Percentiles rank a stretch among this genome's conserved stretches.
These are phyloP conservation scores for Rhizopogon rudus DNA, from an alignment of 768 basidiomycete genomes.

Conservation along the genomic window DNA sequence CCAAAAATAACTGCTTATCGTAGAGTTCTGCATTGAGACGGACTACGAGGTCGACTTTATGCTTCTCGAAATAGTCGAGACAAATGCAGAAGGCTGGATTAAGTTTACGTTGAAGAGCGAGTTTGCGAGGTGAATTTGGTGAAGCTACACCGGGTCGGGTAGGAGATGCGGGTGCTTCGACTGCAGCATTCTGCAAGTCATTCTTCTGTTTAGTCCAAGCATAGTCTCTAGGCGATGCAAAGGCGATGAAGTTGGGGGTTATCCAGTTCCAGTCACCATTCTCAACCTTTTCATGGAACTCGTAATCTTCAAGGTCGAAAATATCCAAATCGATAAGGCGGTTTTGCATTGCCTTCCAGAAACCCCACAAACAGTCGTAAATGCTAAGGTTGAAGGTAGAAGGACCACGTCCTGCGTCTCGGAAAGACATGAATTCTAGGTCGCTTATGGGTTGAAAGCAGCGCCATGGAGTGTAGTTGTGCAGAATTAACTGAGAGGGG, in stretches of 20 bases:
- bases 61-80: conserved; percentile 87
- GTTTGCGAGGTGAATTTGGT: conserved; percentile 25
- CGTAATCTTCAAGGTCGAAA: conserved; percentile 90
- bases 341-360: conserved; percentile 90
- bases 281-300: conserved; percentile 92
- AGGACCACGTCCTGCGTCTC: conserved; percentile 90
- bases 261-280: conserved; percentile 97
- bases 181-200: conserved; percentile 44
- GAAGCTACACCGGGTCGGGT: conserved; percentile 22
- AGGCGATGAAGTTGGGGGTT: conserved; percentile 88
- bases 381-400: conserved; percentile 93
- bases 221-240: conserved; percentile 86
- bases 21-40: conserved; percentile 93
- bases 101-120: conserved; percentile 72
- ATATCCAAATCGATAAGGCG: conserved; percentile 92
- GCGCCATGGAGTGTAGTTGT: conserved; percentile 86
- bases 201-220: conserved; percentile 75
- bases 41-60: conserved; percentile 85
- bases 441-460: conserved; percentile 93
- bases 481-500: conserved; percentile 78
- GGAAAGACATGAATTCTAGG: conserved; percentile 90
- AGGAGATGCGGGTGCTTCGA: conserved; percentile 18
- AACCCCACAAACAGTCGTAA: conserved; percentile 86
- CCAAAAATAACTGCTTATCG: conserved; percentile 74
- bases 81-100: conserved; percentile 84